Base-by-base conservation (phyloP, 805 yeast genomes). In the Ascoidea tarda region DNA sequence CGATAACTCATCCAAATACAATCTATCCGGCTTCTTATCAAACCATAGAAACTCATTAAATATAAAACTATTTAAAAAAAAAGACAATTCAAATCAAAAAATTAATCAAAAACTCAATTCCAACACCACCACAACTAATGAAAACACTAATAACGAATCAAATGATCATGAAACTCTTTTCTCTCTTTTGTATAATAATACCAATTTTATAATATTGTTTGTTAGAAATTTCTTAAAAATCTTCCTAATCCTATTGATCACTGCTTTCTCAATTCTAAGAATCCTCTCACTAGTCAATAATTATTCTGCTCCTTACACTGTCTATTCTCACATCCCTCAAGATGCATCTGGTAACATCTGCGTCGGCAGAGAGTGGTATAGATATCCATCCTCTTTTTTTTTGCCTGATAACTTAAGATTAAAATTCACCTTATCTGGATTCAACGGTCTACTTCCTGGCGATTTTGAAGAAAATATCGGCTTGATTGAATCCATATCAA, bases 351-450 rank as follows among this genome's bases (percentile, higher is more conserved):
- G 67, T 45, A 83, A 79, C 58, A 83, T 91, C 0, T 91, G 98
- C 66, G 74, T 85, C n/a, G 97, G 96, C 2, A 76, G 96, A 54
- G 97, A 91, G 68, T 90, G 97, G 97, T 88, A 87, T 62, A 85
- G 91, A 62, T 90, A 71, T 66, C 96, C 98, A 6, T 81, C 86
- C 0, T 89, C 96, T 0, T 86, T 89, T 63, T 87, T 90, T 62
- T 68, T 91, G 31, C 82, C 86, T 4, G 74, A 77, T 5, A 70
- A 78, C 53, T 74, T 74, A 59, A 69, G 96, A 58, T 68, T 88
- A 31, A 71, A 71, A 59, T 91, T 87, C 64, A 78, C 86, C 6
- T 69, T 73, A 53, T 81, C 88, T 53, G 93, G 91, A 1, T 91
- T 90, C 66, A 78, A 82, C 63, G 97, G 97, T 0, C 69, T 90